Conservation (phyloP, 805 yeast species). For the Ogataea thermomethanolica region DNA sequence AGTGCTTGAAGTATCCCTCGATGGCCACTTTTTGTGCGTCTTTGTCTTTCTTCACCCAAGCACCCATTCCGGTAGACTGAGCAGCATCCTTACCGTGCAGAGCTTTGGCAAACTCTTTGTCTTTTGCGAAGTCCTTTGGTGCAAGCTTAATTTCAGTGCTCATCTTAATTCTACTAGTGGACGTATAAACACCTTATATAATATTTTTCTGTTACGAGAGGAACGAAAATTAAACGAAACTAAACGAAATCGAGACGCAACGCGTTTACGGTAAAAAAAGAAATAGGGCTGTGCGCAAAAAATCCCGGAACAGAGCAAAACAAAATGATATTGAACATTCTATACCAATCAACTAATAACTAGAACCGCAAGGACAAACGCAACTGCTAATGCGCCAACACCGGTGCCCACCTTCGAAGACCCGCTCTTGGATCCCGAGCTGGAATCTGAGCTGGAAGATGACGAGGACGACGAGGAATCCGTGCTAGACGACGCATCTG, state of each 20-base stretch:
- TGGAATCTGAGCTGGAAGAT: constrained; percentile 7
- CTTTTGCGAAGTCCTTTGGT: constrained; percentile 54
- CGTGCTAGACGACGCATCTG: neutral
- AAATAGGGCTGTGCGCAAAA: neutral
- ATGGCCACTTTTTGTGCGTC: constrained; percentile 80
- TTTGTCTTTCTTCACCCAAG: constrained; percentile 73
- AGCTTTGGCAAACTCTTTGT: constrained; percentile 74
- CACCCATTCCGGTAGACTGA: constrained; percentile 66
- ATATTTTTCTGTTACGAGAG: neutral
- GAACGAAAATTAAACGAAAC: constrained; percentile 1
- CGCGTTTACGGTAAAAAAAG: neutral
- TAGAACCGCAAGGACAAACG: neutral
- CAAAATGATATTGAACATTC: too few species aligned
- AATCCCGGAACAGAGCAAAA: neutral
- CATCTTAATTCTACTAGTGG: constrained; percentile 5
- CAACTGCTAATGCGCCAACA: constrained; percentile 1
- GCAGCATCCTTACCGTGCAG: constrained; percentile 77
- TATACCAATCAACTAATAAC: constrained; percentile 1
- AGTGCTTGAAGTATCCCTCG: constrained; percentile 89
- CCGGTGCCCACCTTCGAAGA: neutral
- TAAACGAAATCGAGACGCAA: constrained; percentile 5
- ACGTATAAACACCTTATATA: neutral
- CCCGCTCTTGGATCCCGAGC: neutral
- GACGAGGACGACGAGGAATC: constrained; percentile 7
- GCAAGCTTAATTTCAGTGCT: constrained; percentile 35